These are phyloP conservation scores for Diaporthe vexans DNA, from an alignment of 2,329 filamentous ascomycete species.

Conservation along the genomic window DNA sequence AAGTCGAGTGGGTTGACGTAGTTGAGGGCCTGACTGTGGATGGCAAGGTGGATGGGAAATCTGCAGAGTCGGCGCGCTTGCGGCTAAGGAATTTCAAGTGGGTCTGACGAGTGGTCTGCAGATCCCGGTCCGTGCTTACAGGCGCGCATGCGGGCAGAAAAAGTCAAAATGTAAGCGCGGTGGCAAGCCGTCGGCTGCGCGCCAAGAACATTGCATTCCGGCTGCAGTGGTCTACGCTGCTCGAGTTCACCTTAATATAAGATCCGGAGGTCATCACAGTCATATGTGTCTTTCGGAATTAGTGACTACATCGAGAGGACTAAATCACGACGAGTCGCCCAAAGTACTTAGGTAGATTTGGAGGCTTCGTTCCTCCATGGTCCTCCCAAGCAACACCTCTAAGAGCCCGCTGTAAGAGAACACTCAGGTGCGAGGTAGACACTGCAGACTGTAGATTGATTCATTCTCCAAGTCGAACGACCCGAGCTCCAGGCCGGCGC, in stretches of 20 bases:
- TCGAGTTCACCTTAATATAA: background rate
- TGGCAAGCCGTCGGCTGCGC: background rate
- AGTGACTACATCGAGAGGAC: too few species aligned
- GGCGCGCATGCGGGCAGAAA: slow-evolving; percentile 1
- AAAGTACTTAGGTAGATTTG: too few species aligned
- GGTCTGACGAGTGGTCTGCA: background rate
- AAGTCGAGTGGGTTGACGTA: slow-evolving; percentile 1
- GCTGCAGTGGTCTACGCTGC: background rate
- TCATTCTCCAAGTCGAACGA: background rate
- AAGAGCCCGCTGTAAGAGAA: background rate
- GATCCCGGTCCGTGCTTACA: slow-evolving; percentile 12
- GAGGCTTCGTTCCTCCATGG: too few species aligned
- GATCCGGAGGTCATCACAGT: too few species aligned
- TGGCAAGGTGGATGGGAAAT: slow-evolving; percentile 16
- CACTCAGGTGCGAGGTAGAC: background rate
- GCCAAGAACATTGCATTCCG: background rate
- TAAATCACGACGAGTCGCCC: too few species aligned
- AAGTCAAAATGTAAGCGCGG: slow-evolving; percentile 18
- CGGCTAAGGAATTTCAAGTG: slow-evolving; percentile 34
- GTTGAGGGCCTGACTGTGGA: slow-evolving; percentile 14
- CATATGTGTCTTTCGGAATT: background rate
- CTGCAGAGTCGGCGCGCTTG: slow-evolving; percentile 28
- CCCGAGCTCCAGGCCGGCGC: background rate
- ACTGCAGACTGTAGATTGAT: background rate
- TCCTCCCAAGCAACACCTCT: background rate